phyloP scores from a whole-genome alignment of 2,329 filamentous ascomycete species.

The Trichothecium sympodiale region DNA sequence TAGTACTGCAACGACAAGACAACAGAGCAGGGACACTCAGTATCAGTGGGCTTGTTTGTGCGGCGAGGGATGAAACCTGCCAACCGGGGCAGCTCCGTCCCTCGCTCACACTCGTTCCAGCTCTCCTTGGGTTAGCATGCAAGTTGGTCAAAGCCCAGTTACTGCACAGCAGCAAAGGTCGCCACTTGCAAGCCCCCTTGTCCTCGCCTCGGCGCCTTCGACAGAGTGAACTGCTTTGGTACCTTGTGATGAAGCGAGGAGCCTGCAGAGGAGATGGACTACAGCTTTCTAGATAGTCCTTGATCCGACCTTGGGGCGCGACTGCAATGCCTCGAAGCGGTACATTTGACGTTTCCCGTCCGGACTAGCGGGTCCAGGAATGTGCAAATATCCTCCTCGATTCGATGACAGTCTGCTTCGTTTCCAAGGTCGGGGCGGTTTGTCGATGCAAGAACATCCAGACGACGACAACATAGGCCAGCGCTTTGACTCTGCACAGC shows the following conservation, averaged over 20 bases:
- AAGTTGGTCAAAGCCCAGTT: background rate
- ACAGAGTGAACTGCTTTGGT: conserved; percentile 3
- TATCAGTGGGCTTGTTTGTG: conserved; percentile 24
- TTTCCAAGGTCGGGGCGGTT: conserved; percentile 1
- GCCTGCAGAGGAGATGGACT: background rate
- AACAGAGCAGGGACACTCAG: conserved; percentile 26
- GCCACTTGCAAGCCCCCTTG: conserved; percentile 2
- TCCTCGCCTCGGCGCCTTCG: conserved; percentile 3
- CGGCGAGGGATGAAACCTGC: conserved; percentile 11
- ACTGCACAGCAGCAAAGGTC: conserved; percentile 5
- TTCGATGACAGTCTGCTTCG: conserved; percentile 8
- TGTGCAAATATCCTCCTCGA: conserved; percentile 9
- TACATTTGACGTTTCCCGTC: conserved; percentile 1
- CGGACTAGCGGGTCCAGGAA: conserved; percentile 14
- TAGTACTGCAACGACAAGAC: conserved; percentile 29
- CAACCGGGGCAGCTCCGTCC: conserved; percentile 14
- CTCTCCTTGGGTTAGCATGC: conserved; percentile 14
- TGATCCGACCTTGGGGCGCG: background rate
- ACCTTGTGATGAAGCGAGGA: no score
- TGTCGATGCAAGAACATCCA: background rate
- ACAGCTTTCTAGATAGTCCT: background rate
- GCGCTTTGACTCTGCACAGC: conserved; percentile 5
- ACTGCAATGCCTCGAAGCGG: background rate
- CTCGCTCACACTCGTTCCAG: conserved; percentile 20
- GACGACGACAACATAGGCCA: conserved; percentile 3